phyloP scores from a whole-genome alignment of 345 rosid genomes.

The Crucihimalaya himalaica region DNA sequence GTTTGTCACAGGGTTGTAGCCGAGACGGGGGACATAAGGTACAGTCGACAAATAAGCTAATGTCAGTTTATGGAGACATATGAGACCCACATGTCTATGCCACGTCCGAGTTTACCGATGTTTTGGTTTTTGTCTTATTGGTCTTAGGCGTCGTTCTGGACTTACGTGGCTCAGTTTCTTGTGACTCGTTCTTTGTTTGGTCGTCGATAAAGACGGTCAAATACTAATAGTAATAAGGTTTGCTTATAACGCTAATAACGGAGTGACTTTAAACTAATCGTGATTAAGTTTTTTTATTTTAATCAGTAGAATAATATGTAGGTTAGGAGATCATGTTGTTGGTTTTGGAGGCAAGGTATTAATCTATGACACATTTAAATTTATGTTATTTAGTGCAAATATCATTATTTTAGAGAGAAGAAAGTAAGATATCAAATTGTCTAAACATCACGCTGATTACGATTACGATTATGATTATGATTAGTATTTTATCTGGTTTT shows the following conservation, averaged over 20 bases:
- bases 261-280: constrained; percentile 9
- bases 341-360: constrained; percentile 32
- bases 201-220: constrained; percentile 35
- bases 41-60: constrained; percentile 43
- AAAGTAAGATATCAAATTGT: not conserved
- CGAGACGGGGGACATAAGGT: constrained; percentile 41
- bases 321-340: constrained; percentile 36
- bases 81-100: constrained; percentile 51
- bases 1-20: constrained; percentile 36
- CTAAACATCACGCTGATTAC: constrained; percentile 1
- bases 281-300: not conserved
- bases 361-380: constrained; percentile 18
- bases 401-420: not conserved
- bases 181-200: constrained; percentile 24
- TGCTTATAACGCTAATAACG: constrained; percentile 38
- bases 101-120: constrained; percentile 48
- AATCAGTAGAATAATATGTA: constrained; percentile 4
- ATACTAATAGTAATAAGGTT: constrained; percentile 10
- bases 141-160: constrained; percentile 35
- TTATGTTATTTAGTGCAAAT: constrained; percentile 7
- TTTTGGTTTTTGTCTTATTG: constrained; percentile 25
- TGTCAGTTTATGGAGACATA: constrained; percentile 38
- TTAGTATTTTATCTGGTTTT: not conserved
- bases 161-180: constrained; percentile 30
- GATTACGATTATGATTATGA: constrained; percentile 2